A percentile compares a stretch with the other conserved stretches of the same genome.
Conservation (phyloP, 2,329 filamentous ascomycete genomes). For the Paracamarosporium sp. region DNA sequence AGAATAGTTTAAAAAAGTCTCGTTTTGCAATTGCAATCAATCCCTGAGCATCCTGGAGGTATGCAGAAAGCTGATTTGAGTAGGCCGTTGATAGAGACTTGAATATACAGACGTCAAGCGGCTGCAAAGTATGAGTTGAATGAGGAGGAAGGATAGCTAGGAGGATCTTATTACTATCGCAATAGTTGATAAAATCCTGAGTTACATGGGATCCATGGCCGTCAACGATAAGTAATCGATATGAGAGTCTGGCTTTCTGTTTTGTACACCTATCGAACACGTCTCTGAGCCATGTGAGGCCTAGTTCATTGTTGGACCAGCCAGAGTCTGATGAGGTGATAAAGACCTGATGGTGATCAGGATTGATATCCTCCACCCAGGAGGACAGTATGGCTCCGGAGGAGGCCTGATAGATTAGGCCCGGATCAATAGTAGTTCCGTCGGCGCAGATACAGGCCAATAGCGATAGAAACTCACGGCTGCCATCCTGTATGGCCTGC, state of each 20-base stretch:
- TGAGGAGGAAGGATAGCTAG: background rate
- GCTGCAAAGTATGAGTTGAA: background rate
- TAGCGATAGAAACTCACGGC: slow-evolving; percentile 6
- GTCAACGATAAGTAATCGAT: slow-evolving; percentile 19
- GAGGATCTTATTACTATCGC: slow-evolving; percentile 17
- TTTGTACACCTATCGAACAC: slow-evolving; percentile 20
- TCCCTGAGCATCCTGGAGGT: background rate
- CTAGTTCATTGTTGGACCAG: slow-evolving; percentile 17
- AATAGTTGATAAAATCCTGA: slow-evolving; percentile 24
- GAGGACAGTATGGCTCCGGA: background rate
- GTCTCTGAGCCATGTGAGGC: slow-evolving; percentile 12
- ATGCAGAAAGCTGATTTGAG: background rate
- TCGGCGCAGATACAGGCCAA: slow-evolving; percentile 5
- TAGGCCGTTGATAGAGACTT: background rate
- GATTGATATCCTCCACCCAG: slow-evolving; percentile 9
- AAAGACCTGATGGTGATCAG: slow-evolving; percentile 7
- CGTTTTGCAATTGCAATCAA: background rate
- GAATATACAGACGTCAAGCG: background rate
- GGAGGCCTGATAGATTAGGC: background rate
- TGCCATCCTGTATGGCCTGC: slow-evolving; percentile 1
- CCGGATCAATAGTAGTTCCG: background rate
- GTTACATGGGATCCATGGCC: slow-evolving; percentile 20
- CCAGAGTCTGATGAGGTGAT: slow-evolving; percentile 2
- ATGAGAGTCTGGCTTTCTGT: slow-evolving; percentile 11
- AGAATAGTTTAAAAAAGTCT: slow-evolving; percentile 3